Conservation (phyloP, 805 yeast species). For the Ogataea siamensis region DNA sequence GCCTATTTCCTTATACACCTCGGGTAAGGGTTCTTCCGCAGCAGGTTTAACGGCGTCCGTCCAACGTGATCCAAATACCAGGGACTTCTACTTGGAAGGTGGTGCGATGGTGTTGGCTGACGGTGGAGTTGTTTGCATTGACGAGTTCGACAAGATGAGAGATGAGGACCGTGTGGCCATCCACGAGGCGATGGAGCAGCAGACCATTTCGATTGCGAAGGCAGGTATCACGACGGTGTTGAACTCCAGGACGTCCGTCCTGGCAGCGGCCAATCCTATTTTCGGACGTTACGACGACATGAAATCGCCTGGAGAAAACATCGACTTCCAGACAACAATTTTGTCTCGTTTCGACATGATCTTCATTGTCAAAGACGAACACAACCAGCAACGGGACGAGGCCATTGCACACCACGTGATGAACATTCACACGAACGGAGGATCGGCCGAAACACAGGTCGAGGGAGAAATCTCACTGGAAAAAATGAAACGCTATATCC, state of each 20-base stretch:
- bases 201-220: slow-evolving; percentile 96
- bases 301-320: slow-evolving; percentile 96
- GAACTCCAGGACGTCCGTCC: slow-evolving; percentile 92
- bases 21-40: slow-evolving; percentile 99
- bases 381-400: slow-evolving; percentile 78
- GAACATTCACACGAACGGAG: slow-evolving; percentile 86
- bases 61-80: slow-evolving; percentile 81
- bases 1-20: slow-evolving; percentile 92
- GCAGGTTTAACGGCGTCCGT: slow-evolving; percentile 99
- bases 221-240: slow-evolving; percentile 98
- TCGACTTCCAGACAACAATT: slow-evolving; percentile 96
- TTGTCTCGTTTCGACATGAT: slow-evolving; percentile 98
- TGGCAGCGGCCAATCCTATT: slow-evolving; percentile 97
- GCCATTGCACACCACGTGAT: slow-evolving; percentile 93
- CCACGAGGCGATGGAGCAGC: slow-evolving; percentile 99
- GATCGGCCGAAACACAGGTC: slow-evolving; percentile 42
- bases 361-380: slow-evolving; percentile 94
- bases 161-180: slow-evolving; percentile 98
- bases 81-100: slow-evolving; percentile 95
- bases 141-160: slow-evolving; percentile 98
- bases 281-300: slow-evolving; percentile 95
- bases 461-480: slow-evolving; percentile 88
- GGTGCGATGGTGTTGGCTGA: slow-evolving; percentile 99
- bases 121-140: slow-evolving; percentile 98
- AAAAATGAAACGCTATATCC: slow-evolving; percentile 87